Evolutionary conservation across 2,329 filamentous ascomycete species (phyloP), one percentile per base, ranked within the genome.

Genomic region (Phoma herbarum): DNA sequence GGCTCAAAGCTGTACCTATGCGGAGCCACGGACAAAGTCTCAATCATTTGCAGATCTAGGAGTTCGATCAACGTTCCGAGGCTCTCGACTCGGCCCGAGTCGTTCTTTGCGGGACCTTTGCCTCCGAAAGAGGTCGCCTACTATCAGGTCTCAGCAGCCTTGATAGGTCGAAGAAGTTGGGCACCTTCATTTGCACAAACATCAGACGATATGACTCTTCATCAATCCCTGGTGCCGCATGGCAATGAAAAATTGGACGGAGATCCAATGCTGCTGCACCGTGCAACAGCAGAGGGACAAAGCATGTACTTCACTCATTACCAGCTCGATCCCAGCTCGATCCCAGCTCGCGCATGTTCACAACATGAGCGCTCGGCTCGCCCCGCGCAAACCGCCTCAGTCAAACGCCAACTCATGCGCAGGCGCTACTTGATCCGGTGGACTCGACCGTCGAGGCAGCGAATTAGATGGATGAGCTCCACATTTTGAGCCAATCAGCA

Each of bases 401-500:
- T 62, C 60, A 55, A 60, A 57, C 59, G 71, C 69, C 72, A 73
- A 52, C 68, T 65, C 68, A 71, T 62, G 65, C 66, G 33, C 49
- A 52, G 37, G 45, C 49, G 45, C 51, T 57, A 64, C 58, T 61
- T 22, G 37, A 64, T 72, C 69, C 70, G 69, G 70, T 70, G 65
- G 69, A 61, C 52, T 64, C 46, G 31, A 54, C 54, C 54, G 48
- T 62, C 63, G 57, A 68, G 66, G 68, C 71, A 70, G 54, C 73
- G 62, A 74, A 68, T 75, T 60, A 69, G 57, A 46, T 57, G 56
- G 55, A 51, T 52, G 18, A 49, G 59, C 70, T 68, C 72, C 70
- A 72, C 69, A 47, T 33, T 12, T 33, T 9, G 39, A 50, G 43
- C 74, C 74, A 75, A 76, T 76, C 65, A 74, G 60, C 51, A 49